Percentiles rank a stretch among this genome's conserved stretches.
phyloP scores from a whole-genome alignment of 257 asterid genomes.

The Verbascum thapsus region DNA sequence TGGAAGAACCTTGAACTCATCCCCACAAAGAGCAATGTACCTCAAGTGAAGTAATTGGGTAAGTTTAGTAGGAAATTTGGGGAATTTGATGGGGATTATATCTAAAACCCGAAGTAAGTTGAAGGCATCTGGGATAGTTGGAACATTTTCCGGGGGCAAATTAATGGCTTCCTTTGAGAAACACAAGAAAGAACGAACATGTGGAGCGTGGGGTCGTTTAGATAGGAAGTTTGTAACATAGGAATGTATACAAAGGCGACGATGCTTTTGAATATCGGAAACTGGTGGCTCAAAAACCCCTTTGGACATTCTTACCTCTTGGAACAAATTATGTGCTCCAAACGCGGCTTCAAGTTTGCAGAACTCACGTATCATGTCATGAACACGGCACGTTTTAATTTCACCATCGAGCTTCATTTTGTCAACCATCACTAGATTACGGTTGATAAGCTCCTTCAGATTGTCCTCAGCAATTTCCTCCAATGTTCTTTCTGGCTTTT shows the following conservation, averaged over 20 bases:
- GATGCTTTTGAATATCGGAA: conserved; percentile 26
- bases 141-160: not conserved
- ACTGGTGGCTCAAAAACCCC: conserved; percentile 20
- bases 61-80: conserved; percentile 30
- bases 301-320: conserved; percentile 34
- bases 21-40: conserved; percentile 38
- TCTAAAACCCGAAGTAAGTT: conserved; percentile 43
- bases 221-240: conserved; percentile 31
- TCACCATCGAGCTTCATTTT: conserved; percentile 33
- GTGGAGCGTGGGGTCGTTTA: conserved; percentile 7
- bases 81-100: conserved; percentile 36
- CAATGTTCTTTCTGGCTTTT: not conserved
- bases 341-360: conserved; percentile 40
- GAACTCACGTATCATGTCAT: conserved; percentile 42
- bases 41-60: conserved; percentile 40
- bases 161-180: conserved; percentile 24
- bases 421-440: conserved; percentile 45
- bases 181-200: conserved; percentile 46
- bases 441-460: conserved; percentile 41
- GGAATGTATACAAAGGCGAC: conserved; percentile 49
- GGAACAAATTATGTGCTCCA: conserved; percentile 32
- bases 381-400: conserved; percentile 45
- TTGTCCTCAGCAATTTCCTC: conserved; percentile 24
- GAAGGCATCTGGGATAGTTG: conserved; percentile 41
- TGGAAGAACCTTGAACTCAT: conserved; percentile 34